These are phyloP conservation scores for Phytophthora macrochlamydospora DNA, from an alignment of 352 stramenopile genomes.

Conservation along the genomic window DNA sequence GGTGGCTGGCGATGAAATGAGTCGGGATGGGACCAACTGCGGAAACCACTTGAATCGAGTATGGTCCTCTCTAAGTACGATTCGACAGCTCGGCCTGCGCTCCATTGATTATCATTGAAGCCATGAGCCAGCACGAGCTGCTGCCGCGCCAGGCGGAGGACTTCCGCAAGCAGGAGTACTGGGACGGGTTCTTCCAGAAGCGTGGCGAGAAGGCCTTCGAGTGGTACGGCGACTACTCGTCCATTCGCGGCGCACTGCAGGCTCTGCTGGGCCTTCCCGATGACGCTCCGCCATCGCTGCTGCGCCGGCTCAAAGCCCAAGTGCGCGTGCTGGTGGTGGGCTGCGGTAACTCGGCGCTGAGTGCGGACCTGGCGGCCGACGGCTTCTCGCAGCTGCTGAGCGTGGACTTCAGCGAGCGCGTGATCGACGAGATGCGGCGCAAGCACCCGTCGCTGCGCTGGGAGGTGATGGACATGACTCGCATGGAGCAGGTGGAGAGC, in stretches of 20 bases:
- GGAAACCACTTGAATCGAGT: neutral
- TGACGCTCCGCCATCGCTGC: conserved; percentile 27
- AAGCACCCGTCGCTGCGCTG: conserved; percentile 65
- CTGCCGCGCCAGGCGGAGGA: conserved; percentile 56
- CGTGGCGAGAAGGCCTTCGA: conserved; percentile 77
- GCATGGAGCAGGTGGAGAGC: conserved; percentile 46
- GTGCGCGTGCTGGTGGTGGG: conserved; percentile 73
- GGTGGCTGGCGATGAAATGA: neutral
- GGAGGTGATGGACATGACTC: conserved; percentile 84
- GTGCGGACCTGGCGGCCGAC: conserved; percentile 55
- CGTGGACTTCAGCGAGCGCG: conserved; percentile 76
- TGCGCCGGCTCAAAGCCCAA: conserved; percentile 40
- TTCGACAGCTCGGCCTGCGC: neutral
- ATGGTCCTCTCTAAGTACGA: neutral
- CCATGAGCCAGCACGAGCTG: conserved; percentile 34
- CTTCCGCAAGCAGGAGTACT: conserved; percentile 77
- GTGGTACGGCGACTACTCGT: conserved; percentile 75
- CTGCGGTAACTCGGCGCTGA: conserved; percentile 82
- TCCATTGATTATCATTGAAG: conserved; percentile 1
- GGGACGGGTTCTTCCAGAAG: conserved; percentile 77
- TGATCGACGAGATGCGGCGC: conserved; percentile 81
- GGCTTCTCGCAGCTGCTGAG: conserved; percentile 64
- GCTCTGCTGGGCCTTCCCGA: conserved; percentile 32
- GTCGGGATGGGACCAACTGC: too few relatives aligned
- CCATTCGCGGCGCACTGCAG: conserved; percentile 44